phyloP scores from a whole-genome alignment of 441 rosid genomes.

The Populus hybrid region DNA sequence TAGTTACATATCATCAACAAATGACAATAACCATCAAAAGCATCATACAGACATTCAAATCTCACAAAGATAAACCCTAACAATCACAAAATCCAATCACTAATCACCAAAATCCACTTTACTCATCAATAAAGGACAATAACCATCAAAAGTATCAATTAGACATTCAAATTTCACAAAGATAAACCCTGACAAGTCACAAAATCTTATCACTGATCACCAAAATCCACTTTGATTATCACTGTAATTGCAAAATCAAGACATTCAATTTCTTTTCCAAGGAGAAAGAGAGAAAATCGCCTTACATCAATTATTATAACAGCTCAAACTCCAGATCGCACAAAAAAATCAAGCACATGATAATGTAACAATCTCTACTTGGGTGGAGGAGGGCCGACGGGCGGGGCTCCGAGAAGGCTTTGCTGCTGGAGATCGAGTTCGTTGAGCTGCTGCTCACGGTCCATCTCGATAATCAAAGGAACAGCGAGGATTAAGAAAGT shows the following conservation, averaged over 20 bases:
- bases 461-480: slow-evolving; percentile 75
- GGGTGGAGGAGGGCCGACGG: slow-evolving; percentile 31
- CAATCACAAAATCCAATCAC: neutral
- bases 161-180: neutral
- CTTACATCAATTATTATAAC: neutral
- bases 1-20: neutral
- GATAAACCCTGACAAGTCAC: neutral
- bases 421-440: slow-evolving; percentile 78
- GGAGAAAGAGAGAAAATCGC: neutral
- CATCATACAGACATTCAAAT: neutral
- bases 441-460: slow-evolving; percentile 68
- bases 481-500: slow-evolving; percentile 69
- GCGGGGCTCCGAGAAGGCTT: slow-evolving; percentile 71
- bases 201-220: neutral
- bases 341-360: neutral
- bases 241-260: neutral
- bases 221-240: neutral
- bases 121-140: neutral
- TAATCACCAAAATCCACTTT: neutral
- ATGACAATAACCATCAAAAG: neutral
- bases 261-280: neutral
- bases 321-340: neutral
- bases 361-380: neutral
- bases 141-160: neutral
- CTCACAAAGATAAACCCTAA: neutral